phyloP scores from a whole-genome alignment of 306 rosid species.

The Sindora glabra region DNA sequence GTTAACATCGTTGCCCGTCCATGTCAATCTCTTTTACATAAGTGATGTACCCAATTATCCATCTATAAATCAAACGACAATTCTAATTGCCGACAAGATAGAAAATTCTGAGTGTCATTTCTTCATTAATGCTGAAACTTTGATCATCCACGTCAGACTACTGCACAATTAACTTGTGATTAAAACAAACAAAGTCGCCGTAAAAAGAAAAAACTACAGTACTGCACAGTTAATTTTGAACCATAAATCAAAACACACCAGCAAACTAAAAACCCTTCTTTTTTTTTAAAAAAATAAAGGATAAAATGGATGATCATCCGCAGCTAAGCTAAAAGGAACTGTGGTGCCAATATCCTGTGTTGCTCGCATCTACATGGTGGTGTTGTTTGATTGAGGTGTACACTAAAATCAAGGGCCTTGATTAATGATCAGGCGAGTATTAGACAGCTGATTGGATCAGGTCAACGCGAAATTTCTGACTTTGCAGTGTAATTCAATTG shows the following conservation, averaged over 20 bases:
- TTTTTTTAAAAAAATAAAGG: too few relatives aligned
- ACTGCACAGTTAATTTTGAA: neutral
- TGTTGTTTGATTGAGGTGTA: constrained; percentile 1
- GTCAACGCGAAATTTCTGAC: constrained; percentile 82
- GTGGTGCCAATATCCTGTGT: constrained; percentile 18
- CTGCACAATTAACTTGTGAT: constrained; percentile 23
- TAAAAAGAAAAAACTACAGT: neutral
- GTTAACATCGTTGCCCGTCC: constrained; percentile 11
- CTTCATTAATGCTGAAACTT: too few relatives aligned
- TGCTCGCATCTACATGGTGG: constrained; percentile 9
- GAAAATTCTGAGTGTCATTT: constrained; percentile 2
- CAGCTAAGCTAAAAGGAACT: constrained; percentile 22
- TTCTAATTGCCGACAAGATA: constrained; percentile 35
- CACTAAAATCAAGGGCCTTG: constrained; percentile 24
- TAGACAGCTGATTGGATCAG: neutral
- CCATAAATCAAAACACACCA: too few relatives aligned
- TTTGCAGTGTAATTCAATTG: constrained; percentile 55
- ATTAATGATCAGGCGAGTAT: constrained; percentile 3
- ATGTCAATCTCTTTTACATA: constrained; percentile 15
- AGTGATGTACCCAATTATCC: constrained; percentile 42
- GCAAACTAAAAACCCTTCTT: too few relatives aligned
- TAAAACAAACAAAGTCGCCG: neutral
- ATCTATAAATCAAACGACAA: constrained; percentile 11
- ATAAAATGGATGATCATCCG: constrained; percentile 31
- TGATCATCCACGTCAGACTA: constrained; percentile 19